Evolutionary conservation across 2,329 filamentous ascomycete genomes (phyloP).

Genomic region (Knoxdaviesia capensis): DNA sequence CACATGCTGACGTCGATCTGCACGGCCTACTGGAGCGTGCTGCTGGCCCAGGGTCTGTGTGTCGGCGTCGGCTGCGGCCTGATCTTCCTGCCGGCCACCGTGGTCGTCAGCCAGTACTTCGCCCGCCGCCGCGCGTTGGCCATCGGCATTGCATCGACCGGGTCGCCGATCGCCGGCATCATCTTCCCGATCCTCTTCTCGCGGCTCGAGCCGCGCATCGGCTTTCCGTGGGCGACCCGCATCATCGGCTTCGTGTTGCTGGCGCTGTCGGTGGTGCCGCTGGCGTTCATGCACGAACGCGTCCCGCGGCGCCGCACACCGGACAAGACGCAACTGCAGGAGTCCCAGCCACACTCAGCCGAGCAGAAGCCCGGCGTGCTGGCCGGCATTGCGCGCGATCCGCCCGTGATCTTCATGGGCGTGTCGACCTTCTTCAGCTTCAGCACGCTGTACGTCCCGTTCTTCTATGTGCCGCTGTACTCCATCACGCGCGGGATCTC

Average conservation of each 20-base stretch:
- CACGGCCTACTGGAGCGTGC: constrained; percentile 20
- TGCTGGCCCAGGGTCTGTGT: constrained; percentile 18
- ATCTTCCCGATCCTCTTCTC: constrained; percentile 15
- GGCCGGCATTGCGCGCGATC: constrained; percentile 10
- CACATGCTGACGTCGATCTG: constrained; percentile 25
- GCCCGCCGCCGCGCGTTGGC: constrained; percentile 12
- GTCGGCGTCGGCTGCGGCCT: constrained; percentile 16
- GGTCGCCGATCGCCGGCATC: constrained; percentile 19
- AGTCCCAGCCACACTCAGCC: too few relatives aligned
- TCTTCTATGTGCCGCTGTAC: constrained; percentile 25
- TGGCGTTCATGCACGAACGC: constrained; percentile 18
- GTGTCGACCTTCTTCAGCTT: constrained; percentile 18
- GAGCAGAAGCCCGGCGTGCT: constrained; percentile 5
- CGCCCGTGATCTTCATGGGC: constrained; percentile 17
- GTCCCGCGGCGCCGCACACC: constrained; percentile 8
- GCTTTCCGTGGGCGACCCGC: constrained; percentile 31
- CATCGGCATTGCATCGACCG: constrained; percentile 13
- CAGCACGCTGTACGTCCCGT: constrained; percentile 24
- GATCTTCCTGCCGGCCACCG: constrained; percentile 15
- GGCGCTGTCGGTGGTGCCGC: constrained; percentile 15
- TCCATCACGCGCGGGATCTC: constrained; percentile 19
- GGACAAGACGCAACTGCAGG: not conserved
- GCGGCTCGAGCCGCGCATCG: constrained; percentile 24
- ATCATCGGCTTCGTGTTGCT: constrained; percentile 23
- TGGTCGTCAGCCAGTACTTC: constrained; percentile 21